Evolutionary conservation across 257 asterid genomes (phyloP), one percentile per base, ranked within the genome.

Genomic region (Sherardia arvensis): DNA sequence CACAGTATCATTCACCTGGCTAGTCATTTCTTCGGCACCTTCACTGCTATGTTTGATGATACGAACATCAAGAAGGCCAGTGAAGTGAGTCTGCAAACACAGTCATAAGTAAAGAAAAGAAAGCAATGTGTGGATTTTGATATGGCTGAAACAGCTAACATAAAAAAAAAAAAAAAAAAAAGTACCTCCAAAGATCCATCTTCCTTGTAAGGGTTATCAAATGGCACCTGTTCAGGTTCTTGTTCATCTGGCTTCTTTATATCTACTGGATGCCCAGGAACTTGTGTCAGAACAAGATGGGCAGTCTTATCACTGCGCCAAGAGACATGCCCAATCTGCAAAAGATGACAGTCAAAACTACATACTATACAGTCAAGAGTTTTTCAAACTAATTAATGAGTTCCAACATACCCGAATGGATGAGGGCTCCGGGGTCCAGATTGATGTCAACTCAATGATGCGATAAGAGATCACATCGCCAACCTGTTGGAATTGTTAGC

Each of bases 401-500:
- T 66, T 57, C 48, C 69, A 60, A 15, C 55, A 69, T 93, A 93
- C 99, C 78, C 93, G 88, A 73, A 59, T 80, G 7, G 80, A 66
- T 51, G 96, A 84, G 66, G 85, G 78, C 80, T 84, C 96, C 26
- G 99, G 99, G 61, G 94, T 87, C 97, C 97, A 90, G 71, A 86
- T 71, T 20, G 99, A 90, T 66, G 99, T 87, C 64, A 93, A 80
- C 73, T 90, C 96, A 69, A 90, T 83, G 64, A 85, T 23, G 34
- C 90, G 88, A 62, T 90, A 93, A 15, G 84, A 96, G 69, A 93
- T 80, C 79, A 86, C 75, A 70, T 87, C 96, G 67, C 96, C 97
- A 76, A 75, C 86, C 99, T 93, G 86, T 63, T 66, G 75, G 69
- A 23, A 58, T 38, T 2, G 59, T 18, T 28, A 27, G 43, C 18